Evolutionary conservation across 805 yeast species (phyloP).

Genomic region (Wickerhamiella cacticola): DNA sequence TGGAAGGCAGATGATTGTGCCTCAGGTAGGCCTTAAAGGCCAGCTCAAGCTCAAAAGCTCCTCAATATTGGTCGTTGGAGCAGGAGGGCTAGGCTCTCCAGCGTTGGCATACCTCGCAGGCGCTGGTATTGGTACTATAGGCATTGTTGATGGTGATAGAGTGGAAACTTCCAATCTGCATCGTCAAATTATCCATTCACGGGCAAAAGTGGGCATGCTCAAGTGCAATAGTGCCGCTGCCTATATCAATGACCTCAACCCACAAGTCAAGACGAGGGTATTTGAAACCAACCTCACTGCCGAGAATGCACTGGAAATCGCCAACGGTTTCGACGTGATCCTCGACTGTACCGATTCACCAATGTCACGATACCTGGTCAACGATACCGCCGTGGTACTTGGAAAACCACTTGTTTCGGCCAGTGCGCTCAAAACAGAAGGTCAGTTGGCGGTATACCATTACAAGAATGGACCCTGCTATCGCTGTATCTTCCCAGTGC

Average conservation of each 20-base stretch:
- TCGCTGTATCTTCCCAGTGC: conserved; percentile 81
- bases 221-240: conserved; percentile 72
- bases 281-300: conserved; percentile 30
- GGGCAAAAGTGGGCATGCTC: conserved; percentile 49
- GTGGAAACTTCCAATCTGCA: conserved; percentile 83
- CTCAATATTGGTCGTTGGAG: conserved; percentile 71
- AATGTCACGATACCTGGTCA: conserved; percentile 68
- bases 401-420: conserved; percentile 76
- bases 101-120: conserved; percentile 74
- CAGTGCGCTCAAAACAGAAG: conserved; percentile 82
- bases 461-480: conserved; percentile 78
- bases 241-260: conserved; percentile 48
- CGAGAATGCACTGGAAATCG: conserved; percentile 50
- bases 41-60: conserved; percentile 51
- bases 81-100: conserved; percentile 95
- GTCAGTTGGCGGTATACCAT: conserved; percentile 72
- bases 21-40: conserved; percentile 46
- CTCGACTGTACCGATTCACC: conserved; percentile 96
- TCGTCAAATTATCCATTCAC: conserved; percentile 72
- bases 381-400: conserved; percentile 64
- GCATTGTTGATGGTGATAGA: conserved; percentile 74
- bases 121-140: conserved; percentile 70
- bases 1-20: conserved; percentile 93
- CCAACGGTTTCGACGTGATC: conserved; percentile 57
- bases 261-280: conserved; percentile 45